phyloP scores from a whole-genome alignment of 2,329 filamentous ascomycete species.

The Macrophomina phaseolina region DNA sequence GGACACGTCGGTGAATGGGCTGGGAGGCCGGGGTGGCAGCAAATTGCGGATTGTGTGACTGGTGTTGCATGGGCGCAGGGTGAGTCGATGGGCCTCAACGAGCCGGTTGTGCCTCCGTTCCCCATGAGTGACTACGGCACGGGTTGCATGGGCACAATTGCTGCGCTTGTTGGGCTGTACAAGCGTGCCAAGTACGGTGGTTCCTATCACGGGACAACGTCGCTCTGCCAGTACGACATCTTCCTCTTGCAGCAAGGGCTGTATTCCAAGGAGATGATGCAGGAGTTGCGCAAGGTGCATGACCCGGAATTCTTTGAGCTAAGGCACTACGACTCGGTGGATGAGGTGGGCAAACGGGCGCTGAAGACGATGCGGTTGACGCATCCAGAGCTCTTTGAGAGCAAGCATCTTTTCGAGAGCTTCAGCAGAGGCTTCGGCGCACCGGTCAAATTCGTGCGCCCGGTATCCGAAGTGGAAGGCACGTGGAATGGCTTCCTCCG shows the following conservation, averaged over 20 bases:
- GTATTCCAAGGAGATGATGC: constrained; percentile 61
- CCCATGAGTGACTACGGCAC: constrained; percentile 70
- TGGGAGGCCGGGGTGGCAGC: constrained; percentile 70
- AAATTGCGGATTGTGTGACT: constrained; percentile 71
- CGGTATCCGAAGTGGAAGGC: constrained; percentile 53
- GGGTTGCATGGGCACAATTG: constrained; percentile 73
- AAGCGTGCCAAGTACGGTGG: constrained; percentile 67
- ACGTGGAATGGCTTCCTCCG: constrained; percentile 56
- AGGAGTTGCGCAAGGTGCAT: constrained; percentile 55
- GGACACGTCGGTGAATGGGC: constrained; percentile 70
- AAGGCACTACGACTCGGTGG: constrained; percentile 67
- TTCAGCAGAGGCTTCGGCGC: constrained; percentile 52
- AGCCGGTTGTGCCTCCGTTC: constrained; percentile 69
- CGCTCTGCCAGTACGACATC: constrained; percentile 71
- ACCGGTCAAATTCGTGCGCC: constrained; percentile 55
- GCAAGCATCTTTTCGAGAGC: constrained; percentile 55
- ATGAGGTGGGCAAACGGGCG: constrained; percentile 67
- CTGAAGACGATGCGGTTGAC: constrained; percentile 60
- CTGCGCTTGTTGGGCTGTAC: constrained; percentile 68
- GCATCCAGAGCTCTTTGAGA: constrained; percentile 61
- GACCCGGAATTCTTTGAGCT: constrained; percentile 62
- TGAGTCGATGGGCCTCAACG: constrained; percentile 64
- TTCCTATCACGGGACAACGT: constrained; percentile 69
- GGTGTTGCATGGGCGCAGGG: constrained; percentile 68
- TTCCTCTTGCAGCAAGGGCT: constrained; percentile 66